A percentile compares a stretch with the other conserved stretches of the same genome.
Conservation (phyloP, 148 eudicot genomes). For the Spergularia bocconei region DNA sequence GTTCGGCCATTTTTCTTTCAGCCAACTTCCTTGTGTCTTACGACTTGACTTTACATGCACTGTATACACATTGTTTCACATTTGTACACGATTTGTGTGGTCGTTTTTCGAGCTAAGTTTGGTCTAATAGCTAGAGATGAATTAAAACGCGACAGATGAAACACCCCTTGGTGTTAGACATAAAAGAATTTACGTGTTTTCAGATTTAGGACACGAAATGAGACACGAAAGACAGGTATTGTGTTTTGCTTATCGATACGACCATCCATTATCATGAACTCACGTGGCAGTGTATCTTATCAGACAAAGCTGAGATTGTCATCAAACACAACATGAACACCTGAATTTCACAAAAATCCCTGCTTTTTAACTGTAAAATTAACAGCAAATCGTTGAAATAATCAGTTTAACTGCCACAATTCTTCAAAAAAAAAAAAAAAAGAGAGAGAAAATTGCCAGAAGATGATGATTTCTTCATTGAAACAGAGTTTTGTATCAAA, state of each 20-base stretch:
- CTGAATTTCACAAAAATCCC: not conserved
- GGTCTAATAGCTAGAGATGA: too few relatives aligned
- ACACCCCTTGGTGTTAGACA: too few relatives aligned
- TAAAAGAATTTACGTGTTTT: too few relatives aligned
- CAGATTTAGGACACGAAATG: too few relatives aligned
- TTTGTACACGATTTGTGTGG: too few relatives aligned
- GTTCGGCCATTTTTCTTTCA: constrained; percentile 2
- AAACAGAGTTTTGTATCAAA: constrained; percentile 55
- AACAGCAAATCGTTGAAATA: not conserved
- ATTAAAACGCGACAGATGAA: too few relatives aligned
- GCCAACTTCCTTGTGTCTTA: not conserved
- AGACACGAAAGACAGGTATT: too few relatives aligned
- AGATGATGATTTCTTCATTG: constrained; percentile 37
- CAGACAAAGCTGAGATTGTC: constrained; percentile 25
- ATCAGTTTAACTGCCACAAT: not conserved
- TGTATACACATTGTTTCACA: not conserved
- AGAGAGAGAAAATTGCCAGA: not conserved
- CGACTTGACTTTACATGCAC: too few relatives aligned
- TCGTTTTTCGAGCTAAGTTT: too few relatives aligned
- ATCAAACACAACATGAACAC: constrained; percentile 7
- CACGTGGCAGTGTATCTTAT: constrained; percentile 36
- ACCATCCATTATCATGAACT: constrained; percentile 16
- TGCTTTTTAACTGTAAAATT: not conserved
- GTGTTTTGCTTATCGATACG: too few relatives aligned
- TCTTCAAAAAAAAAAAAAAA: not conserved